Evolutionary conservation across 208 protist species (phyloP).

Genomic region (Crithidia fasciculata): DNA sequence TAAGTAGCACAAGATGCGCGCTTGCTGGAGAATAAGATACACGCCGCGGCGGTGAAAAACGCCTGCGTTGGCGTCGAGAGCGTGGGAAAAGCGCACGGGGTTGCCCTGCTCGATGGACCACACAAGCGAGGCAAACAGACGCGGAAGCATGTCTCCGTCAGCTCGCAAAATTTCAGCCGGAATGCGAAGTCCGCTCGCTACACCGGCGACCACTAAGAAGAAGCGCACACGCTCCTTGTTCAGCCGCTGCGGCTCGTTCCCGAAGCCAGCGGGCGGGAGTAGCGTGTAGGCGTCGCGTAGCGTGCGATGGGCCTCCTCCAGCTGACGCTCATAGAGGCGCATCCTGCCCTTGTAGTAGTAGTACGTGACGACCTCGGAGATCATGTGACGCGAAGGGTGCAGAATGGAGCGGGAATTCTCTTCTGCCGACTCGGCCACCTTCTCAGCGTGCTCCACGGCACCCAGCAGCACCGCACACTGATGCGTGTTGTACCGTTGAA

Average conservation of each 20-base stretch:
- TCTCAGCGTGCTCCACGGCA: slow-evolving; percentile 68
- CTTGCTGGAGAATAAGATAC: slow-evolving; percentile 71
- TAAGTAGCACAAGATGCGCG: slow-evolving; percentile 66
- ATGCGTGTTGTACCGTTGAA: slow-evolving; percentile 82
- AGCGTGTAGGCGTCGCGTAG: slow-evolving; percentile 68
- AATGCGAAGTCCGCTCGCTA: slow-evolving; percentile 50
- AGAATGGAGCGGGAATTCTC: slow-evolving; percentile 67
- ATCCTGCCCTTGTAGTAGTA: slow-evolving; percentile 83
- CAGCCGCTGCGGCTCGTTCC: slow-evolving; percentile 58
- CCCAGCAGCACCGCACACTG: slow-evolving; percentile 76
- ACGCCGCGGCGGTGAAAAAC: slow-evolving; percentile 71
- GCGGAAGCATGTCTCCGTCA: slow-evolving; percentile 53
- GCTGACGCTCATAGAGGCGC: slow-evolving; percentile 66
- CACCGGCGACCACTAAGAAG: slow-evolving; percentile 70
- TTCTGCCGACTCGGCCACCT: slow-evolving; percentile 31
- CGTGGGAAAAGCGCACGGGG: slow-evolving; percentile 45
- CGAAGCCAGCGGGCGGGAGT: slow-evolving; percentile 62
- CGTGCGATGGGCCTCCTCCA: slow-evolving; percentile 52
- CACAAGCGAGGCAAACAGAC: slow-evolving; percentile 58
- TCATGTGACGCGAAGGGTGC: slow-evolving; percentile 82
- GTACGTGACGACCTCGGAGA: slow-evolving; percentile 79
- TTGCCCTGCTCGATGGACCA: slow-evolving; percentile 60
- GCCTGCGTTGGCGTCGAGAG: slow-evolving; percentile 50
- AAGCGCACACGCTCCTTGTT: slow-evolving; percentile 87
- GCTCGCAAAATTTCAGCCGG: slow-evolving; percentile 48